Evolutionary conservation across 306 rosid genomes (phyloP).

Genomic region (Prunus mume): DNA sequence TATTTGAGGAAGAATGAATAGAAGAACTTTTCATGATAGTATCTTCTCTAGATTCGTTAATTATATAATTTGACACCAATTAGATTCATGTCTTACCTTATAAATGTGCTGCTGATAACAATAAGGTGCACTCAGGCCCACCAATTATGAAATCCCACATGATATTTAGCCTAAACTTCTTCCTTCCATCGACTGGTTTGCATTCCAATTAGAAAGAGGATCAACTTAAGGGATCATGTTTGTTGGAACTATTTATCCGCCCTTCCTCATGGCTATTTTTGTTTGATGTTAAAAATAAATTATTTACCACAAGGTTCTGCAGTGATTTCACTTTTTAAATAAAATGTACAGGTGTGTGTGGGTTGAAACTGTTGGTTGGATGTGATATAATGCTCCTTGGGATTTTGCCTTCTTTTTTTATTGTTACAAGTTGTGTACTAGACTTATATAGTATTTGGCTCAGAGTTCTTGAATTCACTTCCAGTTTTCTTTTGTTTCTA

Average conservation of each 20-base stretch:
- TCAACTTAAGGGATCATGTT: background rate
- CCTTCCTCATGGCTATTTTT: background rate
- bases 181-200: background rate
- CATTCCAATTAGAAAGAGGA: background rate
- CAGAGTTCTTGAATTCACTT: slow-evolving; percentile 11
- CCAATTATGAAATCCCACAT: background rate
- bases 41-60: background rate
- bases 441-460: slow-evolving; percentile 1
- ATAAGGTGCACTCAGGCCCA: background rate
- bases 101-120: background rate
- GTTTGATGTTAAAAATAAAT: background rate
- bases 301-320: background rate
- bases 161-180: background rate
- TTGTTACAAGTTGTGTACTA: slow-evolving; percentile 5
- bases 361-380: background rate
- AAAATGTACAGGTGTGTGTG: background rate
- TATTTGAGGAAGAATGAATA: background rate
- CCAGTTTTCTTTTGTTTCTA: slow-evolving; percentile 5
- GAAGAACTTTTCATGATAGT: background rate
- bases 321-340: background rate
- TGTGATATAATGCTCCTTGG: background rate
- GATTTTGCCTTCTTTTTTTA: background rate
- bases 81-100: background rate
- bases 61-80: background rate
- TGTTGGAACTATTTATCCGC: background rate